Base-by-base conservation (phyloP, 1,284 basidiomycete genomes). In the Phellinidium pouzarii region DNA sequence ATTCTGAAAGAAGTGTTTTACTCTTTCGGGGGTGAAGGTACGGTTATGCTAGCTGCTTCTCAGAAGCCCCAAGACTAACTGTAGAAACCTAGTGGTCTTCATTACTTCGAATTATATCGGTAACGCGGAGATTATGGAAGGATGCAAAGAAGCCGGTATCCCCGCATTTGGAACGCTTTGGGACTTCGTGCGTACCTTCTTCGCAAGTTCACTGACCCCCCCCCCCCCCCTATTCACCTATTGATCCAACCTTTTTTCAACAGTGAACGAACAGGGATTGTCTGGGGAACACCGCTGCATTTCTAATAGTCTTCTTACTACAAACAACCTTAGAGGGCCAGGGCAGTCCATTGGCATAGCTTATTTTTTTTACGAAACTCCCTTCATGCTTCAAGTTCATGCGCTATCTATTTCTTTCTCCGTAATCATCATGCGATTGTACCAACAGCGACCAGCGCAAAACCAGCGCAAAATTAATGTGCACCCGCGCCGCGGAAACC, bases 51-150 rank as follows among this genome's bases (percentile, higher is more conserved):
- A 22, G 11, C 44, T 4, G 25, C 14, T 20, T 14, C 7, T 11
- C 34, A 27, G 37, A 52, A 48, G 38, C 22, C 43, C 19, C 51
- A 45, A 31, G 53, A 60, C 43, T 58, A 46, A 37, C 44, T 50
- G 49, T 49, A 31, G 19, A 27, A 29, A 38, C 20, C 29, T 59
- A 84, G 84, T 87, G 46, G 80, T 87, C 14, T 85, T 87, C 65
- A 85, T 87, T 65, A 87, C 84, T 14, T 87, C 84, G 17, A 87
- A 87, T 65, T 82, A 77, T 60, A 71, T 77, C 34, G 85, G 85
- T 36, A 87, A 87, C 65, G 70, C 74, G 4, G 84, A 87, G 64
- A 82, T 87, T 59, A 85, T 84, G 76, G 70, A 82, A 65, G 84
- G 85, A n/a, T 87, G 85, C 69, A 86, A 84, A 64, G 76, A 80